Conservation (phyloP, 1,284 basidiomycete species). For the Rhodofomes roseus region DNA sequence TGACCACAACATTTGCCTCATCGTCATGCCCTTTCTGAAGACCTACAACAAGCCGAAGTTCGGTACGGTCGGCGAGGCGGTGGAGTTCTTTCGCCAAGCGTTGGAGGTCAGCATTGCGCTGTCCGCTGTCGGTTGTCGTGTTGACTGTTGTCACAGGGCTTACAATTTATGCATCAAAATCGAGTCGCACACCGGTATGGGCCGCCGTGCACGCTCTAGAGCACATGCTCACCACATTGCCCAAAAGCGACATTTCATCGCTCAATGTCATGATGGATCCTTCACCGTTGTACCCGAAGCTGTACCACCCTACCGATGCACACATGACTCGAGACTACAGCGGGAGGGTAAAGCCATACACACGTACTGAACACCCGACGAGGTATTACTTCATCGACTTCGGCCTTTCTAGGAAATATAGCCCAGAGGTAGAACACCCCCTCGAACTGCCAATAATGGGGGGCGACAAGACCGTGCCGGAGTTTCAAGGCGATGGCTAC, state of each 20-base stretch:
- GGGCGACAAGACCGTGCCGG: constrained; percentile 24
- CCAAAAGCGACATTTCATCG: background rate
- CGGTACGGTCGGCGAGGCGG: constrained; percentile 20
- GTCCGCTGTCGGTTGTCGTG: background rate
- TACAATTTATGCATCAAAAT: constrained; percentile 17
- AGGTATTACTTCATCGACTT: constrained; percentile 36
- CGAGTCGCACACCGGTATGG: constrained; percentile 18
- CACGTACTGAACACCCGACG: constrained; percentile 26
- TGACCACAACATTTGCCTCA: constrained; percentile 11
- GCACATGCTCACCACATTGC: background rate
- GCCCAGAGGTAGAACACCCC: constrained; percentile 2
- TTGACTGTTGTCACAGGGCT: constrained; percentile 9
- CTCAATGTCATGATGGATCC: constrained; percentile 41
- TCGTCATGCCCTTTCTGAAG: constrained; percentile 27
- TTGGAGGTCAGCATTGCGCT: constrained; percentile 18
- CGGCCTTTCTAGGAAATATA: constrained; percentile 30
- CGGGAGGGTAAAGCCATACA: constrained; percentile 21
- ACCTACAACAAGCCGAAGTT: constrained; percentile 18
- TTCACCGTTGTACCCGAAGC: constrained; percentile 21
- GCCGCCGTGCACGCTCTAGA: background rate
- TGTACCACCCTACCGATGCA: constrained; percentile 23
- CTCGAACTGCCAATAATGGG: constrained; percentile 12
- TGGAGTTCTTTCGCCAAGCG: constrained; percentile 25
- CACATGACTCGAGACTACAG: constrained; percentile 14
- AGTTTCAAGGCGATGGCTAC: constrained; percentile 12